Conservation (phyloP, 495 filamentous ascomycete species). For the Penicillium salamii region DNA sequence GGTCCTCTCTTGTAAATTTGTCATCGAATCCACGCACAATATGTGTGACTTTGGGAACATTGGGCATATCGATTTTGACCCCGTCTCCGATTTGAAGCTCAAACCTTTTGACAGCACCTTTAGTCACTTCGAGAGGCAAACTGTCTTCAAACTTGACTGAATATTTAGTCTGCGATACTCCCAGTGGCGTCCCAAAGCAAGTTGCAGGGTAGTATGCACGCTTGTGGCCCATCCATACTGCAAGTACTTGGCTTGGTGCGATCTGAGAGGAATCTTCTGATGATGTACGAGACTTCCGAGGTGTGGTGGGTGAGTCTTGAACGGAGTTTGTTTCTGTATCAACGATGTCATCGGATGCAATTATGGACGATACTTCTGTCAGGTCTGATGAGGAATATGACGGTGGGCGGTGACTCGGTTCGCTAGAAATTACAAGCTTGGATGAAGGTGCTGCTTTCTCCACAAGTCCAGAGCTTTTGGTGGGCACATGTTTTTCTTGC, state of each 20-base stretch:
- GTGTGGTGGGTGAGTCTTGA: constrained; percentile 16
- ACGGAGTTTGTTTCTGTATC: constrained; percentile 6
- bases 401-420: neutral
- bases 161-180: constrained; percentile 37
- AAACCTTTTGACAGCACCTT: constrained; percentile 43
- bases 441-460: constrained; percentile 5
- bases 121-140: constrained; percentile 38
- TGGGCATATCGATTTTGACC: constrained; percentile 50
- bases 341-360: constrained; percentile 11
- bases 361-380: constrained; percentile 8
- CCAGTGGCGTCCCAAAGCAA: constrained; percentile 43
- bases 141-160: constrained; percentile 49
- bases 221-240: constrained; percentile 48
- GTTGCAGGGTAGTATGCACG: constrained; percentile 51
- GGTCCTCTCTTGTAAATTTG: constrained; percentile 34
- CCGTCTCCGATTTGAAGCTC: constrained; percentile 48
- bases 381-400: constrained; percentile 13
- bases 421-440: constrained; percentile 9
- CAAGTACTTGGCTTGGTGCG: constrained; percentile 49
- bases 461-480: constrained; percentile 1
- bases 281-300: neutral
- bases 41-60: constrained; percentile 45
- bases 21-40: constrained; percentile 44
- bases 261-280: constrained; percentile 16
- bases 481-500: constrained; percentile 10